phyloP scores from a whole-genome alignment of 192 early-diverging fungal species.

The Dimargaris xerosporica region DNA sequence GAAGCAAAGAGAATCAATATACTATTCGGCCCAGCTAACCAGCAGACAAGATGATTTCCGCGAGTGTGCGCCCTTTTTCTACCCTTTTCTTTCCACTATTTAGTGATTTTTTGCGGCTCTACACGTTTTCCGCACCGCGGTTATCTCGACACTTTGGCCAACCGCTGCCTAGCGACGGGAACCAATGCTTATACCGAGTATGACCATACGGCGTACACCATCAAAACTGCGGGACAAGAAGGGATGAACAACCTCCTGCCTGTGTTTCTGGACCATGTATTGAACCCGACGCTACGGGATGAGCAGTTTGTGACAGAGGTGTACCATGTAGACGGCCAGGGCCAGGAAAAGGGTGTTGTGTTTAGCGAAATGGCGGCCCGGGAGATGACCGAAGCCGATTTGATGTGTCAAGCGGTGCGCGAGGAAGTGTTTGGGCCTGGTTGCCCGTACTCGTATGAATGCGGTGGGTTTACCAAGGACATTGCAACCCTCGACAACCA shows the following conservation, averaged over 20 bases:
- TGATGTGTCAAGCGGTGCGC: conserved; percentile 18
- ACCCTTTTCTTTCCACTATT: conserved; percentile 18
- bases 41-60: too few relatives aligned
- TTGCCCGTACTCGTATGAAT: conserved; percentile 50
- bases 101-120: conserved; percentile 69
- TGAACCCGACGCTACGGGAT: conserved; percentile 53
- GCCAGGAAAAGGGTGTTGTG: conserved; percentile 66
- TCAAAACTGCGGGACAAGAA: conserved; percentile 42
- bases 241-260: conserved; percentile 59
- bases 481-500: conserved; percentile 56
- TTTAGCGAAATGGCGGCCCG: conserved; percentile 56
- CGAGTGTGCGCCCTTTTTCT: not conserved
- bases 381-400: conserved; percentile 54
- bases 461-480: conserved; percentile 57
- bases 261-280: conserved; percentile 65
- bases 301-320: conserved; percentile 68
- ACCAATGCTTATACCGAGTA: conserved; percentile 49
- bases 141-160: conserved; percentile 58
- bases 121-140: conserved; percentile 44
- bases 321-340: conserved; percentile 55
- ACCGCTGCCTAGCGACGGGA: conserved; percentile 54
- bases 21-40: too few relatives aligned
- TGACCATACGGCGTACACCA: conserved; percentile 56
- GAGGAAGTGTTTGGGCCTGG: conserved; percentile 26
- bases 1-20: too few relatives aligned